Evolutionary conservation across 768 basidiomycete genomes (phyloP).

Genomic region (Cubamyces lactineus): DNA sequence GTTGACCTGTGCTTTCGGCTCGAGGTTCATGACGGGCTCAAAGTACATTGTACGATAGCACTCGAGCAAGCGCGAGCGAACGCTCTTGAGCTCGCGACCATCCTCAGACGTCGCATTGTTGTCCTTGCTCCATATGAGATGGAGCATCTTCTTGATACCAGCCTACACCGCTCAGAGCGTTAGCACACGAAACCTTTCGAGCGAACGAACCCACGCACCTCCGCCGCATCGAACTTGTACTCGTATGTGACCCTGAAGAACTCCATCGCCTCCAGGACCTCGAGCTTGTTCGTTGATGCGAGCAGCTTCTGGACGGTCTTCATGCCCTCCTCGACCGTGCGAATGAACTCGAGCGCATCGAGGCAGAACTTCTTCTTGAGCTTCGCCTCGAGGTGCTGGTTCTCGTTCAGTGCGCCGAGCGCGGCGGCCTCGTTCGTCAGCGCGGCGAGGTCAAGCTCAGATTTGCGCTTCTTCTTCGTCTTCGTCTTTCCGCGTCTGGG

Average conservation of each 20-base stretch:
- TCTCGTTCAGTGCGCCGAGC: slow-evolving; percentile 66
- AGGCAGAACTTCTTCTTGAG: slow-evolving; percentile 85
- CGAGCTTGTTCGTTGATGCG: slow-evolving; percentile 83
- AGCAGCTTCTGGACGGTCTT: slow-evolving; percentile 75
- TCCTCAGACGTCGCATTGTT: slow-evolving; percentile 77
- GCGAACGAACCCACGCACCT: slow-evolving; percentile 46
- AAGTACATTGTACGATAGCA: slow-evolving; percentile 90
- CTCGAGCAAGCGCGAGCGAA: slow-evolving; percentile 85
- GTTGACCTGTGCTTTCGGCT: slow-evolving; percentile 85
- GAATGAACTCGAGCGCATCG: slow-evolving; percentile 86
- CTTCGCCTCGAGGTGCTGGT: slow-evolving; percentile 65
- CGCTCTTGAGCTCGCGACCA: slow-evolving; percentile 81
- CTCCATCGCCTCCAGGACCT: slow-evolving; percentile 84
- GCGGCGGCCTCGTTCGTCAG: slow-evolving; percentile 73
- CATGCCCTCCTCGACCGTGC: slow-evolving; percentile 66
- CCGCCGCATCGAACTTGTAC: slow-evolving; percentile 79
- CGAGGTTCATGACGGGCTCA: slow-evolving; percentile 72
- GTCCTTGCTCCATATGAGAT: slow-evolving; percentile 97
- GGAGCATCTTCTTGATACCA: slow-evolving; percentile 95
- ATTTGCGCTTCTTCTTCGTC: slow-evolving; percentile 57
- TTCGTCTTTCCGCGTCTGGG: slow-evolving; percentile 33
- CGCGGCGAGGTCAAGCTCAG: slow-evolving; percentile 70
- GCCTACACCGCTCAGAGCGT: slow-evolving; percentile 43
- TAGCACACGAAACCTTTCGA: neutral
- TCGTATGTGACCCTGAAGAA: slow-evolving; percentile 85